Percentiles rank a stretch among this genome's conserved stretches.
Conservation (phyloP, 176 grass and related monocot genomes). For the Aegilops sharonensis region DNA sequence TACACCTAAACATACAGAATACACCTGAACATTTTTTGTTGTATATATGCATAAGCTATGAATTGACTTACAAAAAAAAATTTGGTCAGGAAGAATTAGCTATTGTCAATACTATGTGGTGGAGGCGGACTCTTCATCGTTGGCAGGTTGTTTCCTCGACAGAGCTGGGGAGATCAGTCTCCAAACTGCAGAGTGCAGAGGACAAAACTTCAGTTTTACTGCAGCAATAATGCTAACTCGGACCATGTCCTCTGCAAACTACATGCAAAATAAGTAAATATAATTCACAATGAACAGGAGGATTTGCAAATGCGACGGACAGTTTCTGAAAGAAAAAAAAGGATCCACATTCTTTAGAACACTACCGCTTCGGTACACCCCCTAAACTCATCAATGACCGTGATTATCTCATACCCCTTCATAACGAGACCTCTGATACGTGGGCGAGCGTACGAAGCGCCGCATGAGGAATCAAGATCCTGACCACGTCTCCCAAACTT, state of each 20-base stretch:
- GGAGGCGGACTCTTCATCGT: constrained; percentile 26
- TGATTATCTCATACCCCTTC: no score
- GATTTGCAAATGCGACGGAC: background rate
- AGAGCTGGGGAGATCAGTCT: constrained; percentile 61
- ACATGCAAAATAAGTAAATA: background rate
- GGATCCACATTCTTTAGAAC: background rate
- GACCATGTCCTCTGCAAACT: background rate
- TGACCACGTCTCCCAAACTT: no score
- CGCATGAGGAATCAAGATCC: no score
- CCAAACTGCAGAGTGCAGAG: constrained; percentile 72
- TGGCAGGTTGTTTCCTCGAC: constrained; percentile 28
- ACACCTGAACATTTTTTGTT: background rate
- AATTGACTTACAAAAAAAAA: background rate
- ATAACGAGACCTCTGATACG: no score
- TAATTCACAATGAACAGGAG: background rate
- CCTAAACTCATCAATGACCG: no score
- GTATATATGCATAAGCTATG: constrained; percentile 1
- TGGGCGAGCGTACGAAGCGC: no score
- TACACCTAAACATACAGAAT: background rate
- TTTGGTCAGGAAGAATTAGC: background rate
- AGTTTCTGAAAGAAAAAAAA: background rate
- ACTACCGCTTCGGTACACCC: no score
- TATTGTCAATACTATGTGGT: constrained; percentile 34
- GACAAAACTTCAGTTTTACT: background rate
- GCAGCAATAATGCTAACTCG: background rate